These are phyloP conservation scores for Aegilops sharonensis DNA, from an alignment of 176 grass and related monocot species.

Conservation along the genomic window DNA sequence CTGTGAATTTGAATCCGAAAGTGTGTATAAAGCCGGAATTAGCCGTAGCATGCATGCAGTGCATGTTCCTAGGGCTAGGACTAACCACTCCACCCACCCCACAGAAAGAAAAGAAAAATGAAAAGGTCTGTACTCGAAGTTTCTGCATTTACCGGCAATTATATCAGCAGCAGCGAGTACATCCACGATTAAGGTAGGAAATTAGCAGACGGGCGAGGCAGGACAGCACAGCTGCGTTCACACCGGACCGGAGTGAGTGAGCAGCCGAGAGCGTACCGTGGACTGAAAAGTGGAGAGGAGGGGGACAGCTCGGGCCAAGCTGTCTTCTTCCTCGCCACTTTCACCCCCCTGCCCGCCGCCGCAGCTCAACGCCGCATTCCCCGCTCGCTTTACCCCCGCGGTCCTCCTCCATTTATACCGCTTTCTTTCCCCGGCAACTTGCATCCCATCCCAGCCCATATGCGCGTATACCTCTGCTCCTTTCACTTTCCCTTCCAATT, in stretches of 20 bases:
- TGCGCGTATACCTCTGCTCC: background rate
- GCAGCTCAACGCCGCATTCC: background rate
- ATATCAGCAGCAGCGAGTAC: no score
- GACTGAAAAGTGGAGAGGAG: background rate
- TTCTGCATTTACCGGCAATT: no score
- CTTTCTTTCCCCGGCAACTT: background rate
- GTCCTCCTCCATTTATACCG: constrained; percentile 24
- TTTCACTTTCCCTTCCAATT: background rate
- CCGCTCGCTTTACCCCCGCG: constrained; percentile 1
- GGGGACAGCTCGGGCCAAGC: constrained; percentile 14
- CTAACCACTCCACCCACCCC: no score
- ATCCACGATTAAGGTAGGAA: no score
- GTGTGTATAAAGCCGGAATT: background rate
- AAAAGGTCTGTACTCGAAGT: no score
- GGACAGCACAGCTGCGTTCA: background rate
- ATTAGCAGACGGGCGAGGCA: background rate
- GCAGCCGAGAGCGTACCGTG: background rate
- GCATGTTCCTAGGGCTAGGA: no score
- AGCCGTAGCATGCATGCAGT: background rate
- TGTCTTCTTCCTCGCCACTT: background rate
- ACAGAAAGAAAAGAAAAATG: no score
- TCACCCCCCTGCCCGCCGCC: background rate
- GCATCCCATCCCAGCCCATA: background rate
- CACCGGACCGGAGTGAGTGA: background rate
- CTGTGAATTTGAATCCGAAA: background rate